Conservation (phyloP, 2,329 filamentous ascomycete species). For the Shiraia sp. region DNA sequence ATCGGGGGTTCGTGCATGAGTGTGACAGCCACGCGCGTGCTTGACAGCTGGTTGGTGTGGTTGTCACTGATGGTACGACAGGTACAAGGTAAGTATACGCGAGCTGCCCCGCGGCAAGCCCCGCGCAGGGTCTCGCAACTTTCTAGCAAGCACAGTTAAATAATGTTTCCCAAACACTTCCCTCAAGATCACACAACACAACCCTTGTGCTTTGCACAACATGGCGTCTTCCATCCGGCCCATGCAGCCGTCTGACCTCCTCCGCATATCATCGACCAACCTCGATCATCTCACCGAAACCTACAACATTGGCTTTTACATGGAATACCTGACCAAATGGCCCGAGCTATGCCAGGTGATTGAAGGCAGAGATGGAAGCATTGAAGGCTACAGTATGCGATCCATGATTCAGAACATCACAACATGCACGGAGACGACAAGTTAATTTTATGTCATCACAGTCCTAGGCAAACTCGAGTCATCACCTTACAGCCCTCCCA, state of each 20-base stretch:
- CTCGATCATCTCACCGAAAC: slow-evolving; percentile 97
- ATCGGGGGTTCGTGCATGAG: no score
- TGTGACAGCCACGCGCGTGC: no score
- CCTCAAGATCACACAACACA: slow-evolving; percentile 1
- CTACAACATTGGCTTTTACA: slow-evolving; percentile 93
- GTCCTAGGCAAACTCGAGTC: slow-evolving; percentile 98
- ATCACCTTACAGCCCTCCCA: slow-evolving; percentile 70
- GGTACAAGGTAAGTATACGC: no score
- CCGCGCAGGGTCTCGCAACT: no score
- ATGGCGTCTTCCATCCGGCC: slow-evolving; percentile 83
- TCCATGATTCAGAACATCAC: background rate
- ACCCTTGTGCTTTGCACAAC: background rate
- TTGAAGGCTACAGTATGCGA: slow-evolving; percentile 86
- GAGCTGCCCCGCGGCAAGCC: no score
- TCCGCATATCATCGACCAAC: slow-evolving; percentile 91
- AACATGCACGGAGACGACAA: no score
- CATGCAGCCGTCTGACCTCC: slow-evolving; percentile 70
- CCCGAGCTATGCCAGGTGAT: slow-evolving; percentile 92
- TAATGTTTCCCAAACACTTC: no score
- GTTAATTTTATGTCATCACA: slow-evolving; percentile 51
- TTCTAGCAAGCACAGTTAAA: no score
- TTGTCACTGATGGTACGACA: no score
- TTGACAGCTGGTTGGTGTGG: no score
- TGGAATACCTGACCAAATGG: slow-evolving; percentile 95
- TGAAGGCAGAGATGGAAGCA: slow-evolving; percentile 81